Percentiles rank a stretch among this genome's conserved stretches.
These are phyloP conservation scores for Colletotrichum aenigma DNA, from an alignment of 2,329 filamentous ascomycete genomes.

Conservation along the genomic window DNA sequence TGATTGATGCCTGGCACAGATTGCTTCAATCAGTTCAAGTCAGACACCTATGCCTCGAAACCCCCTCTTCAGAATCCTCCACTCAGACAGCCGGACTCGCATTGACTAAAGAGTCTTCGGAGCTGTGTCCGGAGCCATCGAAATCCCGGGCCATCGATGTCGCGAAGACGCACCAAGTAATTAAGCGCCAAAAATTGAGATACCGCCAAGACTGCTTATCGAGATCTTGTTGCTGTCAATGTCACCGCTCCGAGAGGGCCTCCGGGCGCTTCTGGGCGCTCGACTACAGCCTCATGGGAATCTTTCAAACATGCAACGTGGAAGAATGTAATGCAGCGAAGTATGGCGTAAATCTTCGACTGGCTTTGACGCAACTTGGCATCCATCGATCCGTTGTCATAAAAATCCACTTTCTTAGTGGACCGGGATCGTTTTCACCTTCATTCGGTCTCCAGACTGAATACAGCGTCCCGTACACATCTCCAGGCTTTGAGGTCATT, in stretches of 20 bases:
- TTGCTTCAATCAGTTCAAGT: neutral
- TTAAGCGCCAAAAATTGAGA: neutral
- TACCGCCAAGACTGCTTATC: neutral
- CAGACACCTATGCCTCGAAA: neutral
- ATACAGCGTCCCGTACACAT: neutral
- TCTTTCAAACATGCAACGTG: neutral
- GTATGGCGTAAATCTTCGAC: neutral
- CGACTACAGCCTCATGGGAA: neutral
- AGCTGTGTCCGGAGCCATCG: fast-evolving
- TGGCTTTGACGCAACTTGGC: neutral
- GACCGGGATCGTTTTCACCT: neutral
- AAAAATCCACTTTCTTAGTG: neutral
- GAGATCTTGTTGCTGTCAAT: neutral
- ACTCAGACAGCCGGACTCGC: fast-evolving
- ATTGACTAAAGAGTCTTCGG: fast-evolving
- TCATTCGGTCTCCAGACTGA: neutral
- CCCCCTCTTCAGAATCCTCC: fast-evolving
- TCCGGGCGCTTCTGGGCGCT: neutral
- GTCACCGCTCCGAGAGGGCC: neutral
- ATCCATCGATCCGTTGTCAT: neutral
- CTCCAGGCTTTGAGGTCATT: neutral
- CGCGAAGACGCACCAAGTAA: fast-evolving
- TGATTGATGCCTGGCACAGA: fast-evolving
- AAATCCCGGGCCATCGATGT: fast-evolving
- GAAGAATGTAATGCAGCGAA: neutral